Evolutionary conservation across 75 land plant species (phyloP).

Genomic region (Gnetum montanum): DNA sequence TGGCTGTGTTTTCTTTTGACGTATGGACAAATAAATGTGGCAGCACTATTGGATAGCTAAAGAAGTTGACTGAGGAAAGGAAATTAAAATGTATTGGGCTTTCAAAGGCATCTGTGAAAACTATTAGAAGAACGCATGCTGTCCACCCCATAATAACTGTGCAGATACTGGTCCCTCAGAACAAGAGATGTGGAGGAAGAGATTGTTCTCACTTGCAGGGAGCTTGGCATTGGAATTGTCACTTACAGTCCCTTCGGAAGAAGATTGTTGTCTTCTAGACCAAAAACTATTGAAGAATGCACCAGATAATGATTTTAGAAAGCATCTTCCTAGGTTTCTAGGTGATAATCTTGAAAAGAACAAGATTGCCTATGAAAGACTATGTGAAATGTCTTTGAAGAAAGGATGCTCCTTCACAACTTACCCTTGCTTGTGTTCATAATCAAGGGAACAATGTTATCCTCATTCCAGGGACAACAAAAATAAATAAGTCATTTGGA

Average conservation of each 20-base stretch:
- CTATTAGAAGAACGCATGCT: too few relatives aligned
- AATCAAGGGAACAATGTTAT: constrained; percentile 56
- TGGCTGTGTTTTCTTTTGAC: too few relatives aligned
- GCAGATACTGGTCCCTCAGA: too few relatives aligned
- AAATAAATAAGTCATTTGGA: too few relatives aligned
- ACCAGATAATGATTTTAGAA: constrained; percentile 16
- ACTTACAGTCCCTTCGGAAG: constrained; percentile 26
- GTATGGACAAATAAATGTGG: too few relatives aligned
- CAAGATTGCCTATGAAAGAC: too few relatives aligned
- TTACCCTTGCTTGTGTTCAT: constrained; percentile 74
- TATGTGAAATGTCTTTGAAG: constrained; percentile 30
- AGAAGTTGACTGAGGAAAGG: too few relatives aligned
- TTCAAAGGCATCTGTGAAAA: constrained; percentile 77
- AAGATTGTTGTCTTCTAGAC: constrained; percentile 20
- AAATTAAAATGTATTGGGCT: constrained; percentile 64
- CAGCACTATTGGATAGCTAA: too few relatives aligned
- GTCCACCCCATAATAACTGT: constrained; percentile 48
- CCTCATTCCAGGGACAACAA: too few relatives aligned
- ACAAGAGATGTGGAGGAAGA: constrained; percentile 63
- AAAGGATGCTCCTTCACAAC: constrained; percentile 52
- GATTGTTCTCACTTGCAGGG: constrained; percentile 40
- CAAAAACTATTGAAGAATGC: constrained; percentile 6
- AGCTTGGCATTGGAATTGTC: constrained; percentile 37
- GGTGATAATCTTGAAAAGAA: constrained; percentile 33
- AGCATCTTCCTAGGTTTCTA: constrained; percentile 31